Evolutionary conservation across 2,329 filamentous ascomycete genomes (phyloP).

Genomic region (Hymenoscyphus occultus): DNA sequence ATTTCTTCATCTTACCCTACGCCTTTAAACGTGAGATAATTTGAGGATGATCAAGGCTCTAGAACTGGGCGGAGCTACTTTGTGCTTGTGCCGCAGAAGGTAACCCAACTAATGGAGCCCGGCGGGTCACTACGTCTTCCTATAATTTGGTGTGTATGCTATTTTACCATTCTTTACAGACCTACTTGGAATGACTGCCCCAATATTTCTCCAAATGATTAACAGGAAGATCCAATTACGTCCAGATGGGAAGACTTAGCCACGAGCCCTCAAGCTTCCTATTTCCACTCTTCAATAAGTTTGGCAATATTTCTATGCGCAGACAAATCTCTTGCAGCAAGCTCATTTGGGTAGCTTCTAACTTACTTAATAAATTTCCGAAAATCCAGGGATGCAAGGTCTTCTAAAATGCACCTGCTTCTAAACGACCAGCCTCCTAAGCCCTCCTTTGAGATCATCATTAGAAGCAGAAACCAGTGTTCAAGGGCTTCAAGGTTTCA

Average conservation of each 20-base stretch:
- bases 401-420: neutral
- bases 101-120: too few relatives aligned
- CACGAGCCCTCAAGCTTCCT: neutral
- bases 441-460: neutral
- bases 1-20: too few relatives aligned
- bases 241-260: neutral
- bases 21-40: too few relatives aligned
- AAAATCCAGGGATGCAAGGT: neutral
- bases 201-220: neutral
- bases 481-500: neutral
- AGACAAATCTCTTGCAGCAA: neutral
- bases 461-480: neutral
- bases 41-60: too few relatives aligned
- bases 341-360: neutral
- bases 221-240: neutral
- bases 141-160: neutral
- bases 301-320: neutral
- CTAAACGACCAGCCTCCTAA: neutral
- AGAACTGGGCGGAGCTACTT: too few relatives aligned
- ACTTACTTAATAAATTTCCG: neutral
- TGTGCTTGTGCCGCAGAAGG: too few relatives aligned
- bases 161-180: neutral
- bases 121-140: too few relatives aligned
- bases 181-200: neutral
- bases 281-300: neutral